Evolutionary conservation across 2,329 filamentous ascomycete genomes (phyloP), one percentile per base, ranked within the genome.

Genomic region (Fusarium newnesense): DNA sequence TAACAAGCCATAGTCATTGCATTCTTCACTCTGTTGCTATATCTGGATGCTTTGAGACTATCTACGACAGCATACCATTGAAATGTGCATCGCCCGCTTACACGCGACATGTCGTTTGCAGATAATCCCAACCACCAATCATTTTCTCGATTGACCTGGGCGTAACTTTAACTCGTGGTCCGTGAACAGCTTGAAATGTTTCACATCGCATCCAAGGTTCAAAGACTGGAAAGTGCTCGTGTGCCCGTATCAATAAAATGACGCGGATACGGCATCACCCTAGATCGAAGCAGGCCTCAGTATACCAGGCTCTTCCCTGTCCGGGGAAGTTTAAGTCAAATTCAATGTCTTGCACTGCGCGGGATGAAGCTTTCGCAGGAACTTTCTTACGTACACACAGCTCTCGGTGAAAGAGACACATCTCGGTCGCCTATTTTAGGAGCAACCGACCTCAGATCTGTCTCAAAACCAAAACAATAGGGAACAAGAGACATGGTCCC

Each of bases 151-250:
- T 37, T 40, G 30, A 15, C 47, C 30, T 19, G 15, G 21, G 60
- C 42, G 30, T 53, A 65, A 69, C 42, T 44, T 70, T 40, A 44
- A 63, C 53, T 60, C 26, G 18, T 46, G 71, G 71, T 50, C 67
- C 60, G 71, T 74, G 71, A 59, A 50, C 28, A 43, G 43, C 36
- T 52, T 72, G 37, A 68, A 62, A 60, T 59, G 60, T 52, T 64
- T 62, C 34, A 49, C 36, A 62, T 66, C 42, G 49, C 42, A 64
- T 74, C 43, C 24, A 62, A 36, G n/a, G 46, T 58, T 10, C 43
- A 60, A 40, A 54, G 34, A 66, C 7, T 47, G 67, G 72, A 75
- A 75, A 62, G 61, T 65, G 67, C 69, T 75, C 67, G 73, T 70
- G 72, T 69, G 44, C 66, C 64, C 30, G 36, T 59, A 63, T 61